Base-by-base conservation (phyloP, 2,329 filamentous ascomycete genomes). In the Paecilomyces sp. region DNA sequence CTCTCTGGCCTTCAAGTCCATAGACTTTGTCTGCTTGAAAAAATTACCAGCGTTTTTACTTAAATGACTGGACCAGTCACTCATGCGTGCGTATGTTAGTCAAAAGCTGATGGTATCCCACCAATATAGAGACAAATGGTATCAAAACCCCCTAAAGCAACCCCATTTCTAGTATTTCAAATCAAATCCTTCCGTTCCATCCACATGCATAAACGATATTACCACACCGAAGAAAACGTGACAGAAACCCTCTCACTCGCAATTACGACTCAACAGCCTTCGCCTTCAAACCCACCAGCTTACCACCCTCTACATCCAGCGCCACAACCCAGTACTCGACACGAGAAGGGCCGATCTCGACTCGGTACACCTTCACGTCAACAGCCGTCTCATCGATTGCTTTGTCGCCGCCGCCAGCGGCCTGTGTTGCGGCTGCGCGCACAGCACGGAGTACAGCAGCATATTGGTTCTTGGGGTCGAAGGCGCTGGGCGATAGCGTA, bases 281-380 rank as follows among this genome's bases (percentile, higher is more conserved):
- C 11, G 88, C 90, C 81, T 91, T 93, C 59, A 88, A 81, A 13
- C 92, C 92, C 7, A 96, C 85, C 61, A 96, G 68, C 75, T 81
- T 83, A 18, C 80, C 82, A 12, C 81, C 82, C 56, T 82, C 77
- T 15, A 76, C 76, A 68, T 87, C 82, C 65, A 88, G 72, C 24
- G 84, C 85, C 54, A 96, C 78, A 60, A 96, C 78, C 83, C 88
- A 96, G 74, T 96, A 96, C 76, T 95, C 90, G 13, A 82, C 81
- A 70, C 88, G 83, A 28, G 86, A 85, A 12, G 79, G 78, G 53
- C 83, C 85, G 66, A 84, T 79, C 60, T 81, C 77, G 8, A 95
- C 85, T 57, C 84, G 80, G 69, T 94, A 96, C 24, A 96, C 86
- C 70, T 87, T 85, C 57, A 93, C 84, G 63, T 90, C 87, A 1